phyloP scores from a whole-genome alignment of 352 stramenopile species.

The Phytophthora brassicae region DNA sequence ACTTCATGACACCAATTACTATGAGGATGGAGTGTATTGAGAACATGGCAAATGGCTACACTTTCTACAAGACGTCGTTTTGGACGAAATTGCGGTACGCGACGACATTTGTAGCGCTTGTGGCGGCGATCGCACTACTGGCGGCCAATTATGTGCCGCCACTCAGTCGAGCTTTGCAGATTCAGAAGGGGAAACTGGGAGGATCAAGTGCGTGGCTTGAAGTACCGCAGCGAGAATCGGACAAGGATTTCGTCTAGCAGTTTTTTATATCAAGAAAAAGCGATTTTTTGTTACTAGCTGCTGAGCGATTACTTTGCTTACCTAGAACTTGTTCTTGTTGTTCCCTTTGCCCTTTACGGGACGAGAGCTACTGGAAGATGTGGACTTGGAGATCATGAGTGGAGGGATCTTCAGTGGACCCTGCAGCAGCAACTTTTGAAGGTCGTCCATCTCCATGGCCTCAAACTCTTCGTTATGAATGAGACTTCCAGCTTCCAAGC shows the following conservation, averaged over 20 bases:
- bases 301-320: not conserved
- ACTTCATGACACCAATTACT: conserved; percentile 70
- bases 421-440: conserved; percentile 62
- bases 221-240: conserved; percentile 18
- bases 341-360: conserved; percentile 26
- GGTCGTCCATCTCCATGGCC: conserved; percentile 55
- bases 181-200: conserved; percentile 16
- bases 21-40: conserved; percentile 83
- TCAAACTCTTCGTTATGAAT: conserved; percentile 87
- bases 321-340: conserved; percentile 32
- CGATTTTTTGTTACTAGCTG: not conserved
- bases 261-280: conserved; percentile 24
- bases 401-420: conserved; percentile 25
- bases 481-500: conserved; percentile 62
- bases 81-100: conserved; percentile 25
- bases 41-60: conserved; percentile 76
- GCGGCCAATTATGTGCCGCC: conserved; percentile 27
- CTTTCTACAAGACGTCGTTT: conserved; percentile 61
- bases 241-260: conserved; percentile 38
- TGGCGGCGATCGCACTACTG: conserved; percentile 32
- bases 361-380: conserved; percentile 1
- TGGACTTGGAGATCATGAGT: conserved; percentile 23
- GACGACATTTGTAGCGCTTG: conserved; percentile 28
- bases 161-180: conserved; percentile 29
- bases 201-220: conserved; percentile 23